Conservation (phyloP, 1,284 basidiomycete species). For the Apiotrichum siamense region DNA sequence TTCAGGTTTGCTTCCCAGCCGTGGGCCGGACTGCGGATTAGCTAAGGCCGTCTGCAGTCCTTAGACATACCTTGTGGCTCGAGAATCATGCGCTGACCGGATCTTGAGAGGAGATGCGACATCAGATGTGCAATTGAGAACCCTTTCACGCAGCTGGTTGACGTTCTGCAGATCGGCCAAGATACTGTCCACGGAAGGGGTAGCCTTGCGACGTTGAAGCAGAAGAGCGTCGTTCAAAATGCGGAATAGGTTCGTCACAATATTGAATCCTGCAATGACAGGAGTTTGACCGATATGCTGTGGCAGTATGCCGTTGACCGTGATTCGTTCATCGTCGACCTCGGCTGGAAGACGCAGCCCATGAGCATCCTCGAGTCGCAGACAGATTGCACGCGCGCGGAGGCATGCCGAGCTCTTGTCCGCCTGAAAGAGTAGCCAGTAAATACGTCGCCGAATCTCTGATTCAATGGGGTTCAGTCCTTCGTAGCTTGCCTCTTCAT, state of each 20-base stretch:
- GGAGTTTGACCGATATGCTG: conserved; percentile 36
- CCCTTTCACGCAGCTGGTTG: conserved; percentile 28
- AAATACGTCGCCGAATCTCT: conserved; percentile 35
- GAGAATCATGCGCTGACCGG: conserved; percentile 27
- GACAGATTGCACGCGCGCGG: conserved; percentile 31
- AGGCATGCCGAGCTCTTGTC: conserved; percentile 41
- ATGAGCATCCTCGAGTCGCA: conserved; percentile 33
- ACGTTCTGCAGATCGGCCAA: conserved; percentile 35
- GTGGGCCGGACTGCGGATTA: conserved; percentile 16
- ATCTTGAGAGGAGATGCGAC: conserved; percentile 25
- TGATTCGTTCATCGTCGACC: conserved; percentile 46
- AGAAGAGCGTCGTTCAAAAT: conserved; percentile 38
- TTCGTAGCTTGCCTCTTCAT: conserved; percentile 39
- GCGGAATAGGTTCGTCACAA: conserved; percentile 36
- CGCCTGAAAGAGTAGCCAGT: conserved; percentile 44
- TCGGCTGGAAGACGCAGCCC: conserved; percentile 35
- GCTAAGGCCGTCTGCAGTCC: neutral
- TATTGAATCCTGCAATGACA: conserved; percentile 41
- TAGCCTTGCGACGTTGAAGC: conserved; percentile 29
- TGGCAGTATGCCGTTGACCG: conserved; percentile 30
- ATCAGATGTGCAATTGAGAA: conserved; percentile 20
- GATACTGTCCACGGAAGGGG: conserved; percentile 29
- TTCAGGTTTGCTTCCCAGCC: conserved; percentile 39
- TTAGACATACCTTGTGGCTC: conserved; percentile 22
- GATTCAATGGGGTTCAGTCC: conserved; percentile 34